A percentile compares a stretch with the other conserved stretches of the same genome.
Conservation (phyloP, 495 filamentous ascomycete species). For the Hyaloscypha bicolor region DNA sequence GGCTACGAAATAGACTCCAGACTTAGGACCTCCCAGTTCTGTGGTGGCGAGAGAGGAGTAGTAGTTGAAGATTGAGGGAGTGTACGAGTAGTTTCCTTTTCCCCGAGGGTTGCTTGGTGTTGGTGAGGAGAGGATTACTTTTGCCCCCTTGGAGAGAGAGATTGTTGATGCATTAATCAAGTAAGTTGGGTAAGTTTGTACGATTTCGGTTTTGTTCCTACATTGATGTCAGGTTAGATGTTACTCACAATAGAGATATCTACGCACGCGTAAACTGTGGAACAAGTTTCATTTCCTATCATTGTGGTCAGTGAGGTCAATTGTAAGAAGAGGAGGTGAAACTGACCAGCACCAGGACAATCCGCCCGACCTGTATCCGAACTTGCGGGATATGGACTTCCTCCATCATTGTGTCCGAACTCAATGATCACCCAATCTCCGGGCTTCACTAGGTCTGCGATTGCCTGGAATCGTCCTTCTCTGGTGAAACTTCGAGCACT, state of each 20-base stretch:
- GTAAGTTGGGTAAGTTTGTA: conserved; percentile 61
- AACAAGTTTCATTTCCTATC: conserved; percentile 57
- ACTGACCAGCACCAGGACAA: conserved; percentile 37
- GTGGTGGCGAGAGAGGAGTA: conserved; percentile 40
- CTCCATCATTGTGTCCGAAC: conserved; percentile 51
- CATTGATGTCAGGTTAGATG: conserved; percentile 27
- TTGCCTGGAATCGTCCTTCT: conserved; percentile 45
- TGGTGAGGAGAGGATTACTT: conserved; percentile 57
- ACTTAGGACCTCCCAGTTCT: conserved; percentile 35
- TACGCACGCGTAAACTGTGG: conserved; percentile 38
- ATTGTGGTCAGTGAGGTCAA: conserved; percentile 34
- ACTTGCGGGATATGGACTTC: conserved; percentile 30
- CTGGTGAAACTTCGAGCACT: conserved; percentile 47
- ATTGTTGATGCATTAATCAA: conserved; percentile 55
- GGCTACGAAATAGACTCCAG: conserved; percentile 51
- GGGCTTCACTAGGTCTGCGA: conserved; percentile 37
- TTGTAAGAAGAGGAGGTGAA: neutral
- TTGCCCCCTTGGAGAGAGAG: conserved; percentile 56
- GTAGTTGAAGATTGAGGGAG: conserved; percentile 49
- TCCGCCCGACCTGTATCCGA: conserved; percentile 58
- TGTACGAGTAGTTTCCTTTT: conserved; percentile 47
- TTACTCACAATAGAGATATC: neutral
- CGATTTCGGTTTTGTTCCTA: conserved; percentile 54
- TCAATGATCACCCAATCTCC: conserved; percentile 54
- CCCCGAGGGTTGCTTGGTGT: conserved; percentile 61